Percentiles rank a stretch among this genome's conserved stretches.
Evolutionary conservation across 2,329 filamentous ascomycete genomes (phyloP).

Genomic region (Nothophoma quercina): DNA sequence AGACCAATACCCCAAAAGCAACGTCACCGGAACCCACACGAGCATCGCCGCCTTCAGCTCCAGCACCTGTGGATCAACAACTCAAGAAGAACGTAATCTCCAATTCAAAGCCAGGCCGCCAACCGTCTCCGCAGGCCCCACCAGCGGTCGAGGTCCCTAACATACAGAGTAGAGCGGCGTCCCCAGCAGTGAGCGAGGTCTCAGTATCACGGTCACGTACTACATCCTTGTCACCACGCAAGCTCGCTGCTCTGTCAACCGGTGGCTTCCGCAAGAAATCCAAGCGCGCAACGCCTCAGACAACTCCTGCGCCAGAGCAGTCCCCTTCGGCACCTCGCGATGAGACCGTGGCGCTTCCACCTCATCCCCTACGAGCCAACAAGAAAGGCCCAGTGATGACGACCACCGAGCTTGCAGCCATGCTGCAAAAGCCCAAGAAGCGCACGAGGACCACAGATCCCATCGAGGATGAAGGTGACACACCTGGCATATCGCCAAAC

Average conservation of each 20-base stretch:
- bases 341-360: slow-evolving; percentile 24
- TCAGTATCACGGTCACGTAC: slow-evolving; percentile 18
- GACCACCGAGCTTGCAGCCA: slow-evolving; percentile 37
- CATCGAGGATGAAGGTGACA: slow-evolving; percentile 28
- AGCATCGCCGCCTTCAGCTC: neutral
- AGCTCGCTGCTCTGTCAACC: slow-evolving; percentile 29
- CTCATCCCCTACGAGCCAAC: slow-evolving; percentile 27
- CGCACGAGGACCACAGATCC: slow-evolving; percentile 23
- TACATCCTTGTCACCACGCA: slow-evolving; percentile 22
- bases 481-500: neutral
- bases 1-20: neutral
- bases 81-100: slow-evolving; percentile 5
- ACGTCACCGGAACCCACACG: neutral
- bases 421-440: slow-evolving; percentile 31
- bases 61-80: neutral
- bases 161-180: slow-evolving; percentile 4
- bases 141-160: slow-evolving; percentile 1
- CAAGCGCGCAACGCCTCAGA: slow-evolving; percentile 16
- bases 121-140: slow-evolving; percentile 5
- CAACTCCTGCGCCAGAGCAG: neutral
- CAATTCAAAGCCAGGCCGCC: slow-evolving; percentile 1
- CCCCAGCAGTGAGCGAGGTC: slow-evolving; percentile 14
- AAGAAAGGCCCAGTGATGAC: slow-evolving; percentile 35
- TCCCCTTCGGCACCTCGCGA: slow-evolving; percentile 10
- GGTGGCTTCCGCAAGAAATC: slow-evolving; percentile 37